A percentile compares a stretch with the other conserved stretches of the same genome.
Evolutionary conservation across 805 yeast species (phyloP).

Genomic region (Metschnikowia anglica): DNA sequence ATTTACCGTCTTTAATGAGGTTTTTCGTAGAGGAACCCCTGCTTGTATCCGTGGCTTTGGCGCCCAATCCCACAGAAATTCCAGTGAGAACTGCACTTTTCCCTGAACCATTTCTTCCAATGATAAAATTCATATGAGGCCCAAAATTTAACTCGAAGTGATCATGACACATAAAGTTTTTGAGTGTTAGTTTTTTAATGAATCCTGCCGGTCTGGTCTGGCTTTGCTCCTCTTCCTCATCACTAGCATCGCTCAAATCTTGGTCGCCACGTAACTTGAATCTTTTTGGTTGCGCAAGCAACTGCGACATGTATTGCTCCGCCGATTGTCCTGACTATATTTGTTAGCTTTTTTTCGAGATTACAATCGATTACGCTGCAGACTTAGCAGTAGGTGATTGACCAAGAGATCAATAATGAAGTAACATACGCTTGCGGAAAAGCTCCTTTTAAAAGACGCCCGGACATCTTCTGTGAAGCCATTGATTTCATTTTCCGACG

Average conservation of each 20-base stretch:
- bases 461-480: neutral
- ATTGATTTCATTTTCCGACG: neutral
- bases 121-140: constrained; percentile 78
- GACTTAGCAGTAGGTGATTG: neutral
- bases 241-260: constrained; percentile 18
- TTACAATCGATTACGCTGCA: neutral
- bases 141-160: constrained; percentile 74
- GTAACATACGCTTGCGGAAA: constrained; percentile 13
- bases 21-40: constrained; percentile 73
- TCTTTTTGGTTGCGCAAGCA: constrained; percentile 18
- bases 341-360: constrained; percentile 3
- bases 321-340: constrained; percentile 21
- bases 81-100: constrained; percentile 88
- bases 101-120: constrained; percentile 91
- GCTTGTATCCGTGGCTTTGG: constrained; percentile 81
- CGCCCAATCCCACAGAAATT: constrained; percentile 82
- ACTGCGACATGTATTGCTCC: constrained; percentile 22
- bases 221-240: constrained; percentile 21
- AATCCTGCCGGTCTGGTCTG: constrained; percentile 54
- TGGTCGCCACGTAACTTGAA: constrained; percentile 13
- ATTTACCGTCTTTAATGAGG: constrained; percentile 74
- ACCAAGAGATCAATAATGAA: neutral
- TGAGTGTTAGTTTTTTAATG: constrained; percentile 58
- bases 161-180: constrained; percentile 89
- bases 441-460: constrained; percentile 4